Percentiles rank a stretch among this genome's conserved stretches.
Evolutionary conservation across 352 stramenopile genomes (phyloP).

Genomic region (Phytophthora chlamydospora): DNA sequence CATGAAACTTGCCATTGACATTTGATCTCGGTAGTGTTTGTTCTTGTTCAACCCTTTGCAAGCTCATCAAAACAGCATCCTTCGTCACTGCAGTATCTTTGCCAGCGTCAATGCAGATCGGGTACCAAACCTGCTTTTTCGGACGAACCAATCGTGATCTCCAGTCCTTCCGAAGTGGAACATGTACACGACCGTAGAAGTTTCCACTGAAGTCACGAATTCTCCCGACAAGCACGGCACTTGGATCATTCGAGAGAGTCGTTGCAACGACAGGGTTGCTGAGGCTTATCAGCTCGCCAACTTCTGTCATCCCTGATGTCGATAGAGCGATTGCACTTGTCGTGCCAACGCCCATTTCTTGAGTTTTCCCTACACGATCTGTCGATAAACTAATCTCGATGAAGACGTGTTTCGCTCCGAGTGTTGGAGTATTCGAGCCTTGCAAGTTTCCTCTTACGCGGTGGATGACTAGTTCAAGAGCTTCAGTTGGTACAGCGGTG

Average conservation of each 20-base stretch:
- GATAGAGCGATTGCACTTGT: slow-evolving; percentile 20
- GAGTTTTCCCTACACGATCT: background rate
- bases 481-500: background rate
- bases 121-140: slow-evolving; percentile 21
- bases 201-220: slow-evolving; percentile 31
- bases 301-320: slow-evolving; percentile 13
- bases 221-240: slow-evolving; percentile 26
- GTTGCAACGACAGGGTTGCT: slow-evolving; percentile 25
- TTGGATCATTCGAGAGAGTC: slow-evolving; percentile 8
- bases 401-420: slow-evolving; percentile 9
- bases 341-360: slow-evolving; percentile 18
- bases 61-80: slow-evolving; percentile 29
- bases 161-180: slow-evolving; percentile 44
- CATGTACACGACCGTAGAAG: slow-evolving; percentile 27
- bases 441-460: slow-evolving; percentile 16
- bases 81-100: slow-evolving; percentile 5
- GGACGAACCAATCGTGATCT: slow-evolving; percentile 15
- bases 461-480: slow-evolving; percentile 36
- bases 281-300: slow-evolving; percentile 31
- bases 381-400: slow-evolving; percentile 29
- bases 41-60: slow-evolving; percentile 10
- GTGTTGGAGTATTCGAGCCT: background rate
- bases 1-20: slow-evolving; percentile 16
- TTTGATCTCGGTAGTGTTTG: background rate
- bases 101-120: slow-evolving; percentile 9